Evolutionary conservation across 371 early-diverging fungal species (phyloP).

Genomic region (Mucor velutinosus): DNA sequence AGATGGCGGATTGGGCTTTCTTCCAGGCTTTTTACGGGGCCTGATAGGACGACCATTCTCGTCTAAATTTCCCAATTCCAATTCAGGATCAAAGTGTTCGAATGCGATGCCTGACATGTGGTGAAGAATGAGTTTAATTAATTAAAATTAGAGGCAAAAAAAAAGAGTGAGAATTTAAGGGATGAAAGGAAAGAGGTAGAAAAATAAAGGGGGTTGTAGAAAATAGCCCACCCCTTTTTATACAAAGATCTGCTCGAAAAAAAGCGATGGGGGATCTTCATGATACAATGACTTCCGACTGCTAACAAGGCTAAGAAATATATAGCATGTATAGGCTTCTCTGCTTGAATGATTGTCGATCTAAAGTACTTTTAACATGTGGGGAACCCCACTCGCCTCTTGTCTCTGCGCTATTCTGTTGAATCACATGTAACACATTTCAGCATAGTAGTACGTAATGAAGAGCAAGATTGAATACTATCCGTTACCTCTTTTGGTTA

Average conservation of each 20-base stretch:
- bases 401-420: neutral
- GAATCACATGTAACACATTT: conserved; percentile 5
- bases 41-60: conserved; percentile 35
- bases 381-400: neutral
- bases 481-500: conserved; percentile 1
- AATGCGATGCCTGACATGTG: conserved; percentile 21
- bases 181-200: neutral
- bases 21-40: conserved; percentile 44
- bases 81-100: conserved; percentile 45
- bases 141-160: neutral
- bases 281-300: neutral
- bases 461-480: neutral
- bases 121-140: neutral
- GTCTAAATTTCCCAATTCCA: conserved; percentile 40
- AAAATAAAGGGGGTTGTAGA: neutral
- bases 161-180: neutral
- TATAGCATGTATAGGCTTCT: neutral
- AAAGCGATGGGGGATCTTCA: neutral
- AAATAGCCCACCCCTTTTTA: neutral
- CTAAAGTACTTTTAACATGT: neutral
- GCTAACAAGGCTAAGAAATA: neutral
- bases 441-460: neutral
- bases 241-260: neutral
- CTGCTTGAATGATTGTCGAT: neutral
- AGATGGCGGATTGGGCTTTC: conserved; percentile 46